These are phyloP conservation scores for Crataegus laevigata DNA, from an alignment of 306 rosid genomes.

Conservation along the genomic window DNA sequence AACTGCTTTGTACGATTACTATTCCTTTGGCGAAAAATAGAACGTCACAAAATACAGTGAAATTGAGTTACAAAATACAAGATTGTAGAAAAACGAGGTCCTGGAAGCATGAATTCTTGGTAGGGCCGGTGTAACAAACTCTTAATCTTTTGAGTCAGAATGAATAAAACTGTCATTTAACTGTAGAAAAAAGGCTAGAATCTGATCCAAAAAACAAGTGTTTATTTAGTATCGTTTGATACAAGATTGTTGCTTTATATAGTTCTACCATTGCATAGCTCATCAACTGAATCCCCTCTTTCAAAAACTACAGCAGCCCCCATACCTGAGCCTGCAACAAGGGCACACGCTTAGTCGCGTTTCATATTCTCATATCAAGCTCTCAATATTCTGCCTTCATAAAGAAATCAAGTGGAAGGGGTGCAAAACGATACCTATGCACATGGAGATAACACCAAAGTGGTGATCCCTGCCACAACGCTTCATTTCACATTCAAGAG, in stretches of 20 bases:
- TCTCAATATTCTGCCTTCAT: background rate
- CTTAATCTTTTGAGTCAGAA: too few species aligned
- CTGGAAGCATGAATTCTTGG: too few species aligned
- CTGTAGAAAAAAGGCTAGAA: too few species aligned
- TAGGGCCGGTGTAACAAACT: too few species aligned
- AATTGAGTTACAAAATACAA: background rate
- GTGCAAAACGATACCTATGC: constrained; percentile 58
- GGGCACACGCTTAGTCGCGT: background rate
- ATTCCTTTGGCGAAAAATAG: background rate
- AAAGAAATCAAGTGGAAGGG: background rate
- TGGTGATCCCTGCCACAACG: constrained; percentile 70
- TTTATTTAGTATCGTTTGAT: background rate
- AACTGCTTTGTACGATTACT: background rate
- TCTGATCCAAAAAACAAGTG: too few species aligned
- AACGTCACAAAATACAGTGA: background rate
- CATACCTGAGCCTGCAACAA: constrained; percentile 71
- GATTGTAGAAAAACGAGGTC: too few species aligned
- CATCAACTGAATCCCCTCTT: constrained; percentile 57
- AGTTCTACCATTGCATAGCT: constrained; percentile 24
- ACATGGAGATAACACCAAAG: constrained; percentile 86
- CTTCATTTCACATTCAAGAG: constrained; percentile 85
- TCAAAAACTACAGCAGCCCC: constrained; percentile 94
- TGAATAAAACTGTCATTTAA: too few species aligned
- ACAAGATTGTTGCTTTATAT: background rate
- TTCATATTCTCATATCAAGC: background rate